Evolutionary conservation across 768 basidiomycete genomes (phyloP), one percentile per base, ranked within the genome.

Genomic region (Clathrus columnatus): DNA sequence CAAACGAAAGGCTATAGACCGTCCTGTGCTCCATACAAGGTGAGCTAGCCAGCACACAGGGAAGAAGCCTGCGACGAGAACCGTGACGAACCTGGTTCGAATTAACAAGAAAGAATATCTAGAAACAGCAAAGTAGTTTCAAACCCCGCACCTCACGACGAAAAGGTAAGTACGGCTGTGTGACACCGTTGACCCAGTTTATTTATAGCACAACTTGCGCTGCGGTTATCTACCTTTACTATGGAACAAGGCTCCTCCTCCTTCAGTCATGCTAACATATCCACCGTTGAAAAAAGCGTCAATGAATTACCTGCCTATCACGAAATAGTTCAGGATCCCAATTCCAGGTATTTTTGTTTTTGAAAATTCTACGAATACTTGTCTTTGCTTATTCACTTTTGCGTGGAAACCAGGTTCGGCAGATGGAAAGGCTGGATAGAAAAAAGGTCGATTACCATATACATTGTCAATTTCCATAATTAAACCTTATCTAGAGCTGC

Each of bases 401-500:
- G 4, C n/a, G 45, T 42, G 17, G 32, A 24, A 44, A 18, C 7
- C 61, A 91, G 89, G 63, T 91, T 91, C 62, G 89, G 89, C 18
- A 74, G 89, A 56, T 92, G 89, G 89, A 79, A 77, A 64, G 81
- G 82, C 5, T 92, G 89, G 89, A 86, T 92, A 54, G 89, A 92
- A 72, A 92, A 91, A 68, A 78, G 89, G 88, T 84, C 60, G 48
- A 70, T 59, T 5, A 4, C 2, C 16, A 10, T 20, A 23, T 21
- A 58, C 42, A 30, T 45, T 14, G 16, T 23, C 17, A 29, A 23
- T 41, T n/a, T 8, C 21, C 36, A 28, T 55, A 45, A 21, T 18
- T 29, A 26, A 60, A 41, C 47, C 26, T 14, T 23, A 29, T 47
- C 41, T 57, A 91, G 89, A 68, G 90, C 90, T 16, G 87, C 88